Percentiles rank a stretch among this genome's conserved stretches.
Evolutionary conservation across 345 rosid genomes (phyloP).

Genomic region (Brassica cretica): DNA sequence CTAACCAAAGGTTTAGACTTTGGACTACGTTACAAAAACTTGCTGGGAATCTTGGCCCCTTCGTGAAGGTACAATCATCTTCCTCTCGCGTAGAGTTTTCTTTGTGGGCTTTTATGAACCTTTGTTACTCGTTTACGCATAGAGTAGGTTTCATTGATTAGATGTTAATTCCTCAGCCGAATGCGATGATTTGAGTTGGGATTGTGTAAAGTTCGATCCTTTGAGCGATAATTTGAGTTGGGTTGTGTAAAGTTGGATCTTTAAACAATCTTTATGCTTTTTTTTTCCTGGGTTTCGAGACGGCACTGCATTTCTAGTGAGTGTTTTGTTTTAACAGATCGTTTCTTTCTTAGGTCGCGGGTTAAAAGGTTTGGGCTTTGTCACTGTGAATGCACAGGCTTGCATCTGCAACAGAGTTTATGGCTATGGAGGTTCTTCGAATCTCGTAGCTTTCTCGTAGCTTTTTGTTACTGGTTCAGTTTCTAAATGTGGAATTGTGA

Average conservation of each 20-base stretch:
- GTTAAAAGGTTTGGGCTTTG: not conserved
- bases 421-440: constrained; percentile 53
- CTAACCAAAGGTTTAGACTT: constrained; percentile 17
- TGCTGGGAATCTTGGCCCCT: constrained; percentile 35
- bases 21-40: constrained; percentile 20
- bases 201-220: constrained; percentile 14
- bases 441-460: not conserved
- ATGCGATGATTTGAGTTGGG: constrained; percentile 17
- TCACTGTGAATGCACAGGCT: constrained; percentile 49
- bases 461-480: not conserved
- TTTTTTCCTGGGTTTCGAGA: constrained; percentile 29
- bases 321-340: constrained; percentile 14
- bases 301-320: constrained; percentile 18
- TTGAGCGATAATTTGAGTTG: not conserved
- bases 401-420: constrained; percentile 47
- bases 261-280: not conserved
- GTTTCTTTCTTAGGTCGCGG: constrained; percentile 20
- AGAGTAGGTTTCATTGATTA: constrained; percentile 17
- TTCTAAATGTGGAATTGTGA: constrained; percentile 30
- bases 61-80: constrained; percentile 35
- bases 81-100: not conserved
- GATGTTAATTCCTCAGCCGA: constrained; percentile 2
- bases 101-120: not conserved
- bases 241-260: constrained; percentile 6
- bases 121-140: not conserved